phyloP scores from a whole-genome alignment of 2,329 filamentous ascomycete genomes.

The Mycosphaerelloides madeirae region DNA sequence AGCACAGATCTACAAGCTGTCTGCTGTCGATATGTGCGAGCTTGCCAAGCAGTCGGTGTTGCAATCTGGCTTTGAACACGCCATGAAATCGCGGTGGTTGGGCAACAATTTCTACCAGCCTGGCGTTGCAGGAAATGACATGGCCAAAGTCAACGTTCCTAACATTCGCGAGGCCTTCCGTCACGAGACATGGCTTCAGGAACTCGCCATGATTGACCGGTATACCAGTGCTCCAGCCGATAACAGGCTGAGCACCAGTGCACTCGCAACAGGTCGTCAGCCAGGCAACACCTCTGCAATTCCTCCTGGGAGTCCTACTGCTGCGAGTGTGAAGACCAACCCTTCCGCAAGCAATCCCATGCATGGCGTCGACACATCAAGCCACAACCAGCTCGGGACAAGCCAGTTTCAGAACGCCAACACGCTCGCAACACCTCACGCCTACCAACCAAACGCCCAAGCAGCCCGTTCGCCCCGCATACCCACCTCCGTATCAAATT shows the following conservation, averaged over 20 bases:
- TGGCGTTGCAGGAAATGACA: constrained; percentile 79
- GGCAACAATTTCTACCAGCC: constrained; percentile 72
- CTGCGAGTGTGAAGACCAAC: constrained; percentile 39
- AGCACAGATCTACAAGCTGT: constrained; percentile 97
- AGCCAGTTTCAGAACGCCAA: constrained; percentile 19
- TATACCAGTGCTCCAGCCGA: constrained; percentile 34
- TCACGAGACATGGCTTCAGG: constrained; percentile 77
- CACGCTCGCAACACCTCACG: constrained; percentile 28
- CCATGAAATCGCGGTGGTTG: constrained; percentile 87
- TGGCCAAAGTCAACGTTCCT: constrained; percentile 94
- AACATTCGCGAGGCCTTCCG: constrained; percentile 87
- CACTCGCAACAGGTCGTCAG: constrained; percentile 21
- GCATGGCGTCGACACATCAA: constrained; percentile 18
- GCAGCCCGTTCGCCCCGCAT: constrained; percentile 31
- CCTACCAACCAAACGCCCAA: constrained; percentile 30
- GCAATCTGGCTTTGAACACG: constrained; percentile 88
- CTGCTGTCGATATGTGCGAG: constrained; percentile 97
- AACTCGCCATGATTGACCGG: constrained; percentile 64
- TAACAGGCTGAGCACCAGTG: constrained; percentile 25
- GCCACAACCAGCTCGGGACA: constrained; percentile 11
- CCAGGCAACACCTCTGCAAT: constrained; percentile 13
- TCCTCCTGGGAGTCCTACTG: constrained; percentile 32
- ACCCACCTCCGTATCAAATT: background rate
- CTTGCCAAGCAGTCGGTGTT: constrained; percentile 91
- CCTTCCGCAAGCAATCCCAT: constrained; percentile 35